Conservation (phyloP, 306 rosid genomes). For the Medicago lupulina region DNA sequence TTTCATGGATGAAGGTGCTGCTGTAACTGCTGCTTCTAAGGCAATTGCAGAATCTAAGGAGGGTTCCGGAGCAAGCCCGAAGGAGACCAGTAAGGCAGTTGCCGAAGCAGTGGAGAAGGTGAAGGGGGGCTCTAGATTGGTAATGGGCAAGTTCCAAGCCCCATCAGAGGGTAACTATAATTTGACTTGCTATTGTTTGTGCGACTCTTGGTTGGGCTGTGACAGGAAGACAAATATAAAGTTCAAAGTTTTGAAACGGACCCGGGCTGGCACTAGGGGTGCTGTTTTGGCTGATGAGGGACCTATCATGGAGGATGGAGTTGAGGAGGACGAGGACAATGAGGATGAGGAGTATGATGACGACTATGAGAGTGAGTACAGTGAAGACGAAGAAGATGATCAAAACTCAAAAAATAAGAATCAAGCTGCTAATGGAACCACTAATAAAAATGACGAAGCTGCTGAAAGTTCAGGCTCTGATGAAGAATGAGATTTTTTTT, state of each 20-base stretch:
- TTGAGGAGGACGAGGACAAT: slow-evolving; percentile 59
- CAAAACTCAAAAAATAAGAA: slow-evolving; percentile 52
- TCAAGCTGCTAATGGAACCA: slow-evolving; percentile 51
- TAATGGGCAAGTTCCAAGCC: slow-evolving; percentile 88
- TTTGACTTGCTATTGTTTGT: slow-evolving; percentile 83
- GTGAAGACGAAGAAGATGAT: slow-evolving; percentile 62
- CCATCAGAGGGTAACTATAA: slow-evolving; percentile 87
- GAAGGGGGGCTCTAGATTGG: slow-evolving; percentile 80
- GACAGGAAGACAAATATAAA: slow-evolving; percentile 77
- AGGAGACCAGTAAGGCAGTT: slow-evolving; percentile 74
- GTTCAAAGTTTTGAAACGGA: slow-evolving; percentile 85
- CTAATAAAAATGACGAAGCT: slow-evolving; percentile 46
- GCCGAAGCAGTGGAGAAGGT: slow-evolving; percentile 86
- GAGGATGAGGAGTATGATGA: slow-evolving; percentile 60
- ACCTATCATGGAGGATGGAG: slow-evolving; percentile 59
- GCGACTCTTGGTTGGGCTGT: slow-evolving; percentile 96
- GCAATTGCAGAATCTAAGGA: slow-evolving; percentile 89
- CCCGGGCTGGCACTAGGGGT: slow-evolving; percentile 85
- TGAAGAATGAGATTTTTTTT: slow-evolving; percentile 50
- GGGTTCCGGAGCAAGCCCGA: slow-evolving; percentile 81
- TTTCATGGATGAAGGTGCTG: slow-evolving; percentile 92
- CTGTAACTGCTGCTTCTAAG: slow-evolving; percentile 88
- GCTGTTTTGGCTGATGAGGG: slow-evolving; percentile 63
- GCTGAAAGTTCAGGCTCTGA: slow-evolving; percentile 54
- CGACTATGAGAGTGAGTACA: slow-evolving; percentile 60